phyloP scores from a whole-genome alignment of 805 yeast species.

The Kodamaea neixiangensis region DNA sequence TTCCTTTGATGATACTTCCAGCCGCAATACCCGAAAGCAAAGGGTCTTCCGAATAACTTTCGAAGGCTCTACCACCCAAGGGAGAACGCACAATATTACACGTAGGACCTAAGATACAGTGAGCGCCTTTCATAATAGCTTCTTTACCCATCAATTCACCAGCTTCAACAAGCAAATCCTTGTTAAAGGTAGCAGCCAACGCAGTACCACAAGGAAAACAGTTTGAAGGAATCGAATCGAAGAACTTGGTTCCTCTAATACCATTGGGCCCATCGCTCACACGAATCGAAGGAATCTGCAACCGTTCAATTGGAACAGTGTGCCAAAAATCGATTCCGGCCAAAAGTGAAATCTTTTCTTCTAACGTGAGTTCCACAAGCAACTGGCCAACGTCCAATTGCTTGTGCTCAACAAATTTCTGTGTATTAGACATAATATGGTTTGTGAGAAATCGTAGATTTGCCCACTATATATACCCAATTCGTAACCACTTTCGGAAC shows the following conservation, averaged over 20 bases:
- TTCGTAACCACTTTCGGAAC: not conserved
- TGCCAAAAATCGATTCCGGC: slow-evolving; percentile 29
- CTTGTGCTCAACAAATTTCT: not conserved
- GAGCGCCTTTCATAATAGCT: slow-evolving; percentile 54
- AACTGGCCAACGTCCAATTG: slow-evolving; percentile 31
- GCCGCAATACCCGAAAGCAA: slow-evolving; percentile 47
- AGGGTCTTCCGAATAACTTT: slow-evolving; percentile 65
- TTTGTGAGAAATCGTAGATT: not conserved
- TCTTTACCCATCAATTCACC: slow-evolving; percentile 57
- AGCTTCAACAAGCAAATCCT: slow-evolving; percentile 47
- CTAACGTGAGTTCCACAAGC: slow-evolving; percentile 32
- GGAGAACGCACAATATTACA: slow-evolving; percentile 58
- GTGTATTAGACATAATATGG: too few relatives aligned
- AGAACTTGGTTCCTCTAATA: slow-evolving; percentile 57
- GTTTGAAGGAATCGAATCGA: slow-evolving; percentile 53
- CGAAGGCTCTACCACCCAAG: slow-evolving; percentile 63
- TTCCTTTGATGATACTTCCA: slow-evolving; percentile 54
- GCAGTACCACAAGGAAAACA: slow-evolving; percentile 65
- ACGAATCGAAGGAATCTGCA: slow-evolving; percentile 17
- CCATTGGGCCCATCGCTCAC: slow-evolving; percentile 64
- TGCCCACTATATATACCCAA: not conserved
- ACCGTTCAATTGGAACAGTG: slow-evolving; percentile 16
- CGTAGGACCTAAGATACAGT: slow-evolving; percentile 49
- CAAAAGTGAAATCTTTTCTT: slow-evolving; percentile 37
- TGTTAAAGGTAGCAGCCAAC: slow-evolving; percentile 57